phyloP scores from a whole-genome alignment of 2,329 filamentous ascomycete genomes.

The Fusarium tupiense region DNA sequence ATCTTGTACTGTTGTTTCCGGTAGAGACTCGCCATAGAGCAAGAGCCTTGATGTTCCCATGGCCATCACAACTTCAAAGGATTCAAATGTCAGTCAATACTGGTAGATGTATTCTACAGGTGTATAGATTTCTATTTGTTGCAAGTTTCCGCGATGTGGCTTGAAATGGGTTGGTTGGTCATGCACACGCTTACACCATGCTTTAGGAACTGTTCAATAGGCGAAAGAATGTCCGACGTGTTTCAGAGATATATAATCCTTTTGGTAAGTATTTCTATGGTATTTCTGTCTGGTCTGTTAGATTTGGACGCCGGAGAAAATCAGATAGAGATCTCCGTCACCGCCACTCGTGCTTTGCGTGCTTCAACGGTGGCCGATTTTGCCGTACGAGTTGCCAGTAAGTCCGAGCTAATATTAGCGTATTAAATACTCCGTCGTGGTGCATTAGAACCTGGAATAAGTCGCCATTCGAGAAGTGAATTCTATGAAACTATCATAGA shows the following conservation, averaged over 20 bases:
- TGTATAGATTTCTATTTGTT: background rate
- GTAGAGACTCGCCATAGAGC: background rate
- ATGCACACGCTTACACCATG: background rate
- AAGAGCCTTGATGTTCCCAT: background rate
- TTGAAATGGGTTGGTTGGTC: background rate
- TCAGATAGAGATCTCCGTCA: background rate
- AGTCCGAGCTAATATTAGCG: background rate
- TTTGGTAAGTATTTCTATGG: background rate
- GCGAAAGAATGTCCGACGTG: too few species aligned
- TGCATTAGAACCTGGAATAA: background rate
- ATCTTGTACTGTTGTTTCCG: background rate
- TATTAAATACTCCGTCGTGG: too few species aligned
- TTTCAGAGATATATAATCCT: background rate
- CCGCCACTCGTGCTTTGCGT: background rate
- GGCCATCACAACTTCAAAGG: too few species aligned
- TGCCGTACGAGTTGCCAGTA: background rate
- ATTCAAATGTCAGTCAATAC: background rate
- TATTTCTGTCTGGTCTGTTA: background rate
- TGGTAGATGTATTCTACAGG: background rate
- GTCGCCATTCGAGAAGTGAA: background rate
- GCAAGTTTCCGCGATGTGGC: background rate
- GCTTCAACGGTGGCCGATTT: background rate
- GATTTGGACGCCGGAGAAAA: background rate
- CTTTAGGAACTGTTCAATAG: too few species aligned
- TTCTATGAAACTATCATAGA: background rate